A percentile compares a stretch with the other conserved stretches of the same genome.
These are phyloP conservation scores for Volutella citrinella DNA, from an alignment of 2,329 filamentous ascomycete genomes.

Conservation along the genomic window DNA sequence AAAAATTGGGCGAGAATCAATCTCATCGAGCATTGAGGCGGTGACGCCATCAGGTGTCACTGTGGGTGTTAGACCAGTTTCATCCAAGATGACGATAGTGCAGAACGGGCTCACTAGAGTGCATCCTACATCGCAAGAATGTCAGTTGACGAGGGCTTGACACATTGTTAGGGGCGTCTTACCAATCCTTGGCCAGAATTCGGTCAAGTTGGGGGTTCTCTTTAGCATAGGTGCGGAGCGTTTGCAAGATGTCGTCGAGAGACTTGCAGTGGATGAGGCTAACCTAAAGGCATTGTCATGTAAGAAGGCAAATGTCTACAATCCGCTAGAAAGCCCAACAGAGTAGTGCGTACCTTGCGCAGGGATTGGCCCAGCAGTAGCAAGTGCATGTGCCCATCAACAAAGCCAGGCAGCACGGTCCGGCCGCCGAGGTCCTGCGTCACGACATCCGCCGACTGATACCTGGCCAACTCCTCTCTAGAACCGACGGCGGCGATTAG, in stretches of 20 bases:
- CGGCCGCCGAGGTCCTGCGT: conserved; percentile 28
- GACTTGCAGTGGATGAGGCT: conserved; percentile 45
- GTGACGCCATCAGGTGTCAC: conserved; percentile 45
- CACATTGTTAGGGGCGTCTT: no score
- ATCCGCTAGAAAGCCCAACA: no score
- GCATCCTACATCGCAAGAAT: no score
- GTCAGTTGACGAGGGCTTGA: no score
- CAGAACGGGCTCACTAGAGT: no score
- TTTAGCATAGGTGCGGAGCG: conserved; percentile 43
- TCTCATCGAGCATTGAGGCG: conserved; percentile 44
- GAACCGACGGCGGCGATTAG: conserved; percentile 33
- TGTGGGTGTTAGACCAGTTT: no score
- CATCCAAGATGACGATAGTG: no score
- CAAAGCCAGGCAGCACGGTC: conserved; percentile 52
- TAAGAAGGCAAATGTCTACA: no score
- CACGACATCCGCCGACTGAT: conserved; percentile 3
- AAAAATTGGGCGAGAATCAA: conserved; percentile 53
- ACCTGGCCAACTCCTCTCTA: conserved; percentile 24
- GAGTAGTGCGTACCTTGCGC: no score
- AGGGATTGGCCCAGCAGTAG: conserved; percentile 52
- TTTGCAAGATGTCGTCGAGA: conserved; percentile 46
- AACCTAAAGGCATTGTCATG: no score
- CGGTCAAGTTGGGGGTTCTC: conserved; percentile 45
- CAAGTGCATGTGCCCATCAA: conserved; percentile 57
- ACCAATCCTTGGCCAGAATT: conserved; percentile 54